Conservation (phyloP, 169 alveolate species). For the Theileria equi region DNA sequence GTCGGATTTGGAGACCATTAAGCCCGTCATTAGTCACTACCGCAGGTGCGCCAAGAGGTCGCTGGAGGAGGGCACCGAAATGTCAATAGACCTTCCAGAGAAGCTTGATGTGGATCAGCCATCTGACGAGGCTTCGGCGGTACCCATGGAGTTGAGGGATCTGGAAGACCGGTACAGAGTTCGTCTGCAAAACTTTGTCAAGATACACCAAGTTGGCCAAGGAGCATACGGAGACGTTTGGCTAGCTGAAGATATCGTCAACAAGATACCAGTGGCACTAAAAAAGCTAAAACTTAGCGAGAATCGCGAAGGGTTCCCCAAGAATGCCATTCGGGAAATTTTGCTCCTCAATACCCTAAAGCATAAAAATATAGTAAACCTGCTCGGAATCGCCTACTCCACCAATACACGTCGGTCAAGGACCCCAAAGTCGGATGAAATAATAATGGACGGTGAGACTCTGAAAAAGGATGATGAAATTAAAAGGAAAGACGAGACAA, state of each 20-base stretch:
- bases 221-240: slow-evolving; percentile 90
- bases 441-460: neutral
- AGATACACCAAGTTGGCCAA: slow-evolving; percentile 85
- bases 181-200: slow-evolving; percentile 71
- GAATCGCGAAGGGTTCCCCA: slow-evolving; percentile 85
- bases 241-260: slow-evolving; percentile 83
- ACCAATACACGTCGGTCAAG: slow-evolving; percentile 4
- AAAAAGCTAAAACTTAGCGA: slow-evolving; percentile 81
- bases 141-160: too few relatives aligned
- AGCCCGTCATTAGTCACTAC: neutral
- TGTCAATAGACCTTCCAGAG: too few relatives aligned
- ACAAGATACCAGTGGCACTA: slow-evolving; percentile 78
- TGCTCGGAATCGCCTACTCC: slow-evolving; percentile 78
- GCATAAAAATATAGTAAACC: slow-evolving; percentile 77
- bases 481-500: slow-evolving; percentile 4
- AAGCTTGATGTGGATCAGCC: too few relatives aligned
- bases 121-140: too few relatives aligned
- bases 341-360: slow-evolving; percentile 75
- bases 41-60: too few relatives aligned
- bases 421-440: neutral
- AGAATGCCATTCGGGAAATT: slow-evolving; percentile 84
- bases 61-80: too few relatives aligned
- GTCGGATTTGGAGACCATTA: neutral
- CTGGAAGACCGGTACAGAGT: too few relatives aligned
- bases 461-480: neutral